Evolutionary conservation across 2,329 filamentous ascomycete genomes (phyloP), one percentile per base, ranked within the genome.

Genomic region (Colletotrichum sublineola): DNA sequence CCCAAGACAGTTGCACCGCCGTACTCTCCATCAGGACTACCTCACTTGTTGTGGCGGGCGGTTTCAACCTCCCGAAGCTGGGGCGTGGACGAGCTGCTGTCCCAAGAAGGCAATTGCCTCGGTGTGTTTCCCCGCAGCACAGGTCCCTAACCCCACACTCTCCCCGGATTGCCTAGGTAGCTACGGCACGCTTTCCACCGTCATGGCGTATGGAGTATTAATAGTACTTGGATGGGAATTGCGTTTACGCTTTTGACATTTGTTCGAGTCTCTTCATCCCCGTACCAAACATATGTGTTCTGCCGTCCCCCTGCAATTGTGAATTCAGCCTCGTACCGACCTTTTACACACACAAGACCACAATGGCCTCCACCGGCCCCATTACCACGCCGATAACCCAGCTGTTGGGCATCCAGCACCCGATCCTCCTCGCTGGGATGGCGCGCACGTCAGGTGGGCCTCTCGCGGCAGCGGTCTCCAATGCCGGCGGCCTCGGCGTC

Each of bases 401-500:
- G 67, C 91, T 98, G 63, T 89, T 98, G 64, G 89, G 90, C 33
- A 97, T 98, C 82, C 86, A 92, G 76, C 95, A 98, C 84, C 96
- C 96, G 52, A 92, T 98, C 81, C 86, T 98, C 76, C 93, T 98
- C 29, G 96, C 96, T 44, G 96, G 96, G 78, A 98, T 98, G 96
- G 95, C 96, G 2, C 90, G 93, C 74, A 94, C 93, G 12, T 95
- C 93, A 0, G 92, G 92, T 72, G 94, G 92, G 0, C 87, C 87
- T 24, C 91, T 97, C 58, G 94, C 94, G 9, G 94, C 94, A 3
- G 94, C 94, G 7, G 94, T 97, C 48, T 96, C 93, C 79, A 97
- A 97, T 80, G 94, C 94, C 1, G 95, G 95, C 74, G 95, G 94
- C 0, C 90, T 97, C 0, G 93, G 93, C 64, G 93, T 94, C 76